Evolutionary conservation across 768 basidiomycete species (phyloP).

Genomic region (Boletus reticuloceps): DNA sequence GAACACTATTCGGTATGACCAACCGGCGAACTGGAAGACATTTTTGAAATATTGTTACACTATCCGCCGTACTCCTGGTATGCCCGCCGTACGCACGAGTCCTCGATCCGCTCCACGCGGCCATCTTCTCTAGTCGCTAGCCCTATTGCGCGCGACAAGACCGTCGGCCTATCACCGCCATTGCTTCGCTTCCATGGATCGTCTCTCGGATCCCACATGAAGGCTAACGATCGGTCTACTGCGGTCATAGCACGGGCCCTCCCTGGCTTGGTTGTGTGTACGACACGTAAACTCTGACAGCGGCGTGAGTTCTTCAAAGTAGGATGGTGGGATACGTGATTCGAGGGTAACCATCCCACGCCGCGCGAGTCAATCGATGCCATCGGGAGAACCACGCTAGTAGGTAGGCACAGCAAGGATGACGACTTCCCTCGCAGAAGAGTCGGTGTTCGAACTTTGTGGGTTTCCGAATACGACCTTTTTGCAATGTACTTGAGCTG

Average conservation of each 20-base stretch:
- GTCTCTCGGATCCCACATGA: slow-evolving; percentile 9
- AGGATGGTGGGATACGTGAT: slow-evolving; percentile 20
- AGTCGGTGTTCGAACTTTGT: slow-evolving; percentile 7
- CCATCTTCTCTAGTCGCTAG: slow-evolving; percentile 16
- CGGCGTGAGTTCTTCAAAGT: slow-evolving; percentile 19
- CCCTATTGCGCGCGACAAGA: slow-evolving; percentile 5
- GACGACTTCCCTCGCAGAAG: slow-evolving; percentile 9
- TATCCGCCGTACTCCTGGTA: slow-evolving; percentile 6
- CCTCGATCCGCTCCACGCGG: slow-evolving; percentile 20
- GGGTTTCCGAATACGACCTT: slow-evolving; percentile 19
- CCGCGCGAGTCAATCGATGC: slow-evolving; percentile 29
- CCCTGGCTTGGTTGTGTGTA: neutral
- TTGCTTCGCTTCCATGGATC: slow-evolving; percentile 16
- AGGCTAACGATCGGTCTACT: slow-evolving; percentile 6
- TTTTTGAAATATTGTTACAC: neutral
- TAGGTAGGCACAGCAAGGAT: slow-evolving; percentile 10
- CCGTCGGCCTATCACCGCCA: slow-evolving; percentile 29
- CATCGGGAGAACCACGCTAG: slow-evolving; percentile 25
- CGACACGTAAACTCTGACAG: slow-evolving; percentile 33
- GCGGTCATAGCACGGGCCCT: slow-evolving; percentile 6
- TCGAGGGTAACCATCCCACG: slow-evolving; percentile 26
- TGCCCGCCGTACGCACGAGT: neutral
- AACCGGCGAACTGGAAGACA: slow-evolving; percentile 4
- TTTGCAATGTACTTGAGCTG: slow-evolving; percentile 6
- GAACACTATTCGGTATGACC: slow-evolving; percentile 3